These are phyloP conservation scores for Drosera capensis DNA, from an alignment of 148 eudicot genomes.

Conservation along the genomic window DNA sequence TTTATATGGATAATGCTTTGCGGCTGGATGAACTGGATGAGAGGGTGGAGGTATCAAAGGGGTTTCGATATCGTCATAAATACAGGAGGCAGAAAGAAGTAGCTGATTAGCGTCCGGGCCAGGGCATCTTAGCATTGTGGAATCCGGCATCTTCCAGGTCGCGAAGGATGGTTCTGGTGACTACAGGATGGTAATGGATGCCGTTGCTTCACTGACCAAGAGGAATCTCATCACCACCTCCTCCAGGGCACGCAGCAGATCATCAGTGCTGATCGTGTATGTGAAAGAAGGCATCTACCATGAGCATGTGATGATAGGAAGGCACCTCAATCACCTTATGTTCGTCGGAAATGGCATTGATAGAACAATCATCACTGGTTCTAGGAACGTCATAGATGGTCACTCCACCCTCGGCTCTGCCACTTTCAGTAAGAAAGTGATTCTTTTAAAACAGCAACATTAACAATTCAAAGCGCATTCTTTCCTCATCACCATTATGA, in stretches of 20 bases:
- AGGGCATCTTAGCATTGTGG: constrained; percentile 30
- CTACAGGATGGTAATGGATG: constrained; percentile 37
- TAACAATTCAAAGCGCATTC: not conserved
- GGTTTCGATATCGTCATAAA: not conserved
- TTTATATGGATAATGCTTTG: too few species aligned
- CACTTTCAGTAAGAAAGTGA: constrained; percentile 31
- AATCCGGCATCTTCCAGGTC: constrained; percentile 32
- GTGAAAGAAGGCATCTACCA: constrained; percentile 53
- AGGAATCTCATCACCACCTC: not conserved
- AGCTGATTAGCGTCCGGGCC: constrained; percentile 13
- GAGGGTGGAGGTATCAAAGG: not conserved
- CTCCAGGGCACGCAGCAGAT: constrained; percentile 18
- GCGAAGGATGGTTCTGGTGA: constrained; percentile 67
- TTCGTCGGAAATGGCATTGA: constrained; percentile 67
- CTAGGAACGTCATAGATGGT: constrained; percentile 36
- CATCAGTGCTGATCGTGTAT: constrained; percentile 35
- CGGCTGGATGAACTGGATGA: too few species aligned
- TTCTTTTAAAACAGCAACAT: not conserved
- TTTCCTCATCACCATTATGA: not conserved
- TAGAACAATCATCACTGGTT: constrained; percentile 50
- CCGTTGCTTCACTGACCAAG: constrained; percentile 24
- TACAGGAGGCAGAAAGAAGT: constrained; percentile 2
- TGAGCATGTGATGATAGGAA: constrained; percentile 42
- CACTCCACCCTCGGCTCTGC: constrained; percentile 41
- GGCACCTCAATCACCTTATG: constrained; percentile 39